phyloP scores from a whole-genome alignment of 352 stramenopile genomes.

The Peronospora destructor region DNA sequence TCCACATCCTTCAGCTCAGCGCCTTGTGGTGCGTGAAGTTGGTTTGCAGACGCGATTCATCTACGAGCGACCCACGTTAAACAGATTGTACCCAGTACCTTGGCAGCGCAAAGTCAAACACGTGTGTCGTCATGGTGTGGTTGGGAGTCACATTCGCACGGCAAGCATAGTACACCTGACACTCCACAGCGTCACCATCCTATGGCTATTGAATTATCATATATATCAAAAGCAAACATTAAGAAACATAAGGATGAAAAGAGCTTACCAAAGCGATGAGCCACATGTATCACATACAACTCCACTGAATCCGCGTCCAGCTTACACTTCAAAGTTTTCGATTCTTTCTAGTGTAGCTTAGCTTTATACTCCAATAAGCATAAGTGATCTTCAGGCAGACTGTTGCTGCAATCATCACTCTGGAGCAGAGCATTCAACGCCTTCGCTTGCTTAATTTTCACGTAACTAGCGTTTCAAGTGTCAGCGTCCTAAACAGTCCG shows the following conservation, averaged over 20 bases:
- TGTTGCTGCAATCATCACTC: too few relatives aligned
- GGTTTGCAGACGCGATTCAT: slow-evolving; percentile 96
- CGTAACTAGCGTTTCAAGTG: too few relatives aligned
- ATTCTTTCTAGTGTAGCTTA: too few relatives aligned
- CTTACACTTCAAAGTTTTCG: not conserved
- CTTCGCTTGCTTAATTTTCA: too few relatives aligned
- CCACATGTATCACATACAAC: slow-evolving; percentile 92
- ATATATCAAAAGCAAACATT: too few relatives aligned
- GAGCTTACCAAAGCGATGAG: slow-evolving; percentile 56
- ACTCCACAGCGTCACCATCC: slow-evolving; percentile 83
- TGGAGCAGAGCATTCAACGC: too few relatives aligned
- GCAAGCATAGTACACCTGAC: slow-evolving; percentile 92
- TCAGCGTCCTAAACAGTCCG: too few relatives aligned
- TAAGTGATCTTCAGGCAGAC: too few relatives aligned
- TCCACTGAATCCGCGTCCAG: slow-evolving; percentile 89
- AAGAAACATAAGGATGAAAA: too few relatives aligned
- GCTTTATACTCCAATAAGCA: too few relatives aligned
- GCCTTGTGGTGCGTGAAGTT: slow-evolving; percentile 97
- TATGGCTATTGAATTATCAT: too few relatives aligned
- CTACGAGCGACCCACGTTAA: slow-evolving; percentile 95
- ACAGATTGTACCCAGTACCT: slow-evolving; percentile 91
- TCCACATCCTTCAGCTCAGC: slow-evolving; percentile 89
- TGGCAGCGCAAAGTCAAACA: slow-evolving; percentile 95
- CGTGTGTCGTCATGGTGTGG: slow-evolving; percentile 97
- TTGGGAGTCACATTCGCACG: slow-evolving; percentile 93